Percentiles rank a stretch among this genome's conserved stretches.
These are phyloP conservation scores for Hyaloscypha bicolor DNA, from an alignment of 495 filamentous ascomycete genomes.

Conservation along the genomic window DNA sequence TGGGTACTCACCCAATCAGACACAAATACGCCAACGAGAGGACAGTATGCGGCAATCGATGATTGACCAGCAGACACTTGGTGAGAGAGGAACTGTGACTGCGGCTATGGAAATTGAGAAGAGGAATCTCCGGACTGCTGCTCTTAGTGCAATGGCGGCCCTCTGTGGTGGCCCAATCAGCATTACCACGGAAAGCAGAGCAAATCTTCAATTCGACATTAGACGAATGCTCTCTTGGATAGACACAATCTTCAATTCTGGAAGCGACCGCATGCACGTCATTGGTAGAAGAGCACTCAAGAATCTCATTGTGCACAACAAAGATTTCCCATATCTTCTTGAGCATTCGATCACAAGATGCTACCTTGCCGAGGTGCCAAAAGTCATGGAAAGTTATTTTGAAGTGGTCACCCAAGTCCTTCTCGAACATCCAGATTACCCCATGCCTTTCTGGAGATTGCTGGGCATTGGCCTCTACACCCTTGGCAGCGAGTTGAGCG, in stretches of 20 bases:
- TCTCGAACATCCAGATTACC: constrained; percentile 75
- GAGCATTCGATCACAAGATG: constrained; percentile 88
- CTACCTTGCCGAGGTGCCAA: constrained; percentile 75
- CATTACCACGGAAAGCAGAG: constrained; percentile 81
- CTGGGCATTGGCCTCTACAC: constrained; percentile 87
- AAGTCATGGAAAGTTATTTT: constrained; percentile 93
- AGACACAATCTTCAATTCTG: constrained; percentile 86
- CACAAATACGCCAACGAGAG: constrained; percentile 78
- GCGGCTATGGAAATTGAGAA: constrained; percentile 97
- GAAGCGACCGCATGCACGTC: constrained; percentile 86
- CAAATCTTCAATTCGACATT: constrained; percentile 86
- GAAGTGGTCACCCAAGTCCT: constrained; percentile 88
- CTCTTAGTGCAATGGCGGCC: constrained; percentile 92
- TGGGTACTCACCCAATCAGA: constrained; percentile 91
- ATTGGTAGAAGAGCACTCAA: constrained; percentile 89
- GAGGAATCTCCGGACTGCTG: constrained; percentile 83
- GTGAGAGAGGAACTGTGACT: constrained; percentile 72
- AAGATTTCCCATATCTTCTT: constrained; percentile 77
- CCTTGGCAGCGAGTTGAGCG: constrained; percentile 84
- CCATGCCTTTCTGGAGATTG: constrained; percentile 86
- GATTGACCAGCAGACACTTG: constrained; percentile 61
- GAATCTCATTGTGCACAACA: constrained; percentile 89
- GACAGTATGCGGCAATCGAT: constrained; percentile 84
- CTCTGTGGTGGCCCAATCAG: constrained; percentile 91
- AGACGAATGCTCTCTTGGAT: constrained; percentile 93